phyloP scores from a whole-genome alignment of 2,329 filamentous ascomycete species.

The Penicillium sp. region DNA sequence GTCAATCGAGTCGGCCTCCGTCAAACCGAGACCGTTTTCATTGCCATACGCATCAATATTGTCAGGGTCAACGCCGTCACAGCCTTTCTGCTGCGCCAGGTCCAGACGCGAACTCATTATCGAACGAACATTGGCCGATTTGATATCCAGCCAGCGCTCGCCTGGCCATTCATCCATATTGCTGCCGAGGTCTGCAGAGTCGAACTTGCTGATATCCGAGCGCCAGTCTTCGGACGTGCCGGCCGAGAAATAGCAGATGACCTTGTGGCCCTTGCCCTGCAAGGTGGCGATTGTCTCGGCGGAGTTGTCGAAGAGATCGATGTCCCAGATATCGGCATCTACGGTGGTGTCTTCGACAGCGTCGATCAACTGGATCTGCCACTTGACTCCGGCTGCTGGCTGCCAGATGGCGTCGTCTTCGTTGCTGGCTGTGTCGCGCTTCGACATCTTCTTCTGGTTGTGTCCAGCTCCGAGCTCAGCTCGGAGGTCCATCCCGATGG shows the following conservation, averaged over 20 bases:
- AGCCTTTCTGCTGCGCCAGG: slow-evolving; percentile 61
- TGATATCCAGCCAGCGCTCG: slow-evolving; percentile 66
- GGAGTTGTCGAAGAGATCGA: slow-evolving; percentile 58
- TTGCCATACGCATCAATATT: slow-evolving; percentile 69
- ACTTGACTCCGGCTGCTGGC: slow-evolving; percentile 54
- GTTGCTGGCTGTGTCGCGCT: not conserved
- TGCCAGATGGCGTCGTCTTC: slow-evolving; percentile 44
- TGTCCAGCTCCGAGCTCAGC: not conserved
- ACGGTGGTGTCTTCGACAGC: slow-evolving; percentile 44
- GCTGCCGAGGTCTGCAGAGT: slow-evolving; percentile 56
- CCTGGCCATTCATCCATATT: slow-evolving; percentile 63
- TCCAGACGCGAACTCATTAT: slow-evolving; percentile 65
- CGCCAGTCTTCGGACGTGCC: slow-evolving; percentile 67
- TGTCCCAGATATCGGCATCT: slow-evolving; percentile 61
- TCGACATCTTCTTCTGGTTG: not conserved
- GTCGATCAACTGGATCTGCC: slow-evolving; percentile 61
- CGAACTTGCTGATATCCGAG: slow-evolving; percentile 57
- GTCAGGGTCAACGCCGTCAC: slow-evolving; percentile 68
- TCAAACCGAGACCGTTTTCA: slow-evolving; percentile 64
- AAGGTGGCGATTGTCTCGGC: slow-evolving; percentile 49
- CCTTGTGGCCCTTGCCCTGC: slow-evolving; percentile 54
- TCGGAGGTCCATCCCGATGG: slow-evolving; percentile 3
- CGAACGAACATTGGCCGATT: slow-evolving; percentile 55
- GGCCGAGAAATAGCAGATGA: slow-evolving; percentile 75
- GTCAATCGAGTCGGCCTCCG: slow-evolving; percentile 55